Evolutionary conservation across 352 stramenopile genomes (phyloP).

Genomic region (Thalassiosira exigua): DNA sequence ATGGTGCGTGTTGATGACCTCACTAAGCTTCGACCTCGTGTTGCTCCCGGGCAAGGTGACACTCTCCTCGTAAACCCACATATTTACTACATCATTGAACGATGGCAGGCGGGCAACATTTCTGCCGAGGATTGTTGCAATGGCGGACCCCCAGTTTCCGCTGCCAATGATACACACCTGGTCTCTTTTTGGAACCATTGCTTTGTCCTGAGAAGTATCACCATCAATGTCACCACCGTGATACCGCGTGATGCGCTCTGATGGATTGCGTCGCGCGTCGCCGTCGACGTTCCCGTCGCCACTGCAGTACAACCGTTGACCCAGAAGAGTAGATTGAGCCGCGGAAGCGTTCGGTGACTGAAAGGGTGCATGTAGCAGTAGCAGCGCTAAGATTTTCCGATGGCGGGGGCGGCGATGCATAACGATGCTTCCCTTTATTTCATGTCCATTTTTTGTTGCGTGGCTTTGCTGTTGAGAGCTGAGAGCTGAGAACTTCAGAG

Average conservation of each 20-base stretch:
- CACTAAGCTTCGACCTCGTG: conserved; percentile 91
- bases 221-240: no score
- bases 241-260: no score
- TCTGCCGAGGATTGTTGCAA: conserved; percentile 79
- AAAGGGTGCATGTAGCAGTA: background rate
- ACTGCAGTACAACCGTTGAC: background rate
- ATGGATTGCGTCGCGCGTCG: no score
- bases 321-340: background rate
- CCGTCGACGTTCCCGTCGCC: background rate
- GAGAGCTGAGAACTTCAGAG: no score
- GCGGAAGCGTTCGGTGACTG: background rate
- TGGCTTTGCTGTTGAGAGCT: no score
- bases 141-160: conserved; percentile 84
- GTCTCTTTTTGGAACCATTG: conserved; percentile 35
- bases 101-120: conserved; percentile 78
- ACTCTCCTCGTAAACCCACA: conserved; percentile 97
- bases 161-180: conserved; percentile 82
- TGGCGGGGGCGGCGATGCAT: no score
- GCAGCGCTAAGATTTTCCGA: background rate
- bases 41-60: conserved; percentile 77
- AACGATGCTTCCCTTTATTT: no score
- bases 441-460: no score
- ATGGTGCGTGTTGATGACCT: conserved; percentile 96
- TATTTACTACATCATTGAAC: conserved; percentile 92
- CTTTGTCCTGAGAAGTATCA: no score